phyloP scores from a whole-genome alignment of 805 yeast species.

The Yamadazyma ubonensis region DNA sequence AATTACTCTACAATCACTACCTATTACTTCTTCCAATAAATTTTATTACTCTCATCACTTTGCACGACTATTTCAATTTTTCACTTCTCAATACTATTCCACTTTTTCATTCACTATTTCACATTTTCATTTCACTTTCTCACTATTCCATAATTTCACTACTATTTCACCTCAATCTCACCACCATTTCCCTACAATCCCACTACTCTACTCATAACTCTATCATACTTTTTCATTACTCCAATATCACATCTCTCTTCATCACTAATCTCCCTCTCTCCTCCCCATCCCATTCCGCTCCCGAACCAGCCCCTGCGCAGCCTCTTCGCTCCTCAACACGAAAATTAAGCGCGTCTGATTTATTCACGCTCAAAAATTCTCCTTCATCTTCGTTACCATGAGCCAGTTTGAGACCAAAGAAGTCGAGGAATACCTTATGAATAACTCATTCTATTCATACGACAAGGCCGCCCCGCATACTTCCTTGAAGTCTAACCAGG shows the following conservation, averaged over 20 bases:
- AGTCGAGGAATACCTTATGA: slow-evolving; percentile 32
- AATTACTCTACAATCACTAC: not conserved
- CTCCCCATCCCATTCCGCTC: not conserved
- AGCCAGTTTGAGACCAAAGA: slow-evolving; percentile 11
- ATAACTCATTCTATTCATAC: slow-evolving; percentile 32
- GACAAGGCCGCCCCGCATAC: slow-evolving; percentile 4
- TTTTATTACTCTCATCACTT: too few species aligned
- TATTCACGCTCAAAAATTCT: not conserved
- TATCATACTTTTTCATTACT: too few species aligned
- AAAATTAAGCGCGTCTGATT: slow-evolving; percentile 8
- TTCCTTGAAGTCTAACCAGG: slow-evolving; percentile 19
- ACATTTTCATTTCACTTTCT: not conserved
- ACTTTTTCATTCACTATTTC: not conserved
- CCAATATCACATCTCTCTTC: not conserved
- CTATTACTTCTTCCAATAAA: too few species aligned
- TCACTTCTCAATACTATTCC: not conserved
- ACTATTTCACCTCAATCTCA: not conserved
- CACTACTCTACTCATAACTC: not conserved
- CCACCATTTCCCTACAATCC: not conserved
- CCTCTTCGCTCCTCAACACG: not conserved
- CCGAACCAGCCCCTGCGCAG: not conserved
- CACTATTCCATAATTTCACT: not conserved
- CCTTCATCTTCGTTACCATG: slow-evolving; percentile 4
- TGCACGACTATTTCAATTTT: not conserved
- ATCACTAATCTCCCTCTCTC: not conserved